Base-by-base conservation (phyloP, 208 protist genomes). In the Trypanosomatidae sp. region DNA sequence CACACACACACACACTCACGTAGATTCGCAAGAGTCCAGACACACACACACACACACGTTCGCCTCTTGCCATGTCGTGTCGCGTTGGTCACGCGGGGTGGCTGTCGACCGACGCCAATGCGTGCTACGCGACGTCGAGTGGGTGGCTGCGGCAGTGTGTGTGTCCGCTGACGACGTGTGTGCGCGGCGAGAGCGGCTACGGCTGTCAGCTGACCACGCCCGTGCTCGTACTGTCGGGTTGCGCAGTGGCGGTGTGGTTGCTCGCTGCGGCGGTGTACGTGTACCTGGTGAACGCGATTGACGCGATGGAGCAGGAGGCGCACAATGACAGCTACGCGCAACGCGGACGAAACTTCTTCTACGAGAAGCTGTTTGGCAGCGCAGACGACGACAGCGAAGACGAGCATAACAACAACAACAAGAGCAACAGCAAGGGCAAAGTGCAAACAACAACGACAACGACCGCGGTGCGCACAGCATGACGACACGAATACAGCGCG, bases 41-140 rank as follows among this genome's bases (percentile, higher is more conserved):
- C n/a, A n/a, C n/a, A n/a, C n/a, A n/a, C n/a, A n/a, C n/a, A n/a
- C n/a, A n/a, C n/a, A n/a, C n/a, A n/a, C n/a, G n/a, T n/a, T n/a
- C n/a, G n/a, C n/a, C n/a, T n/a, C n/a, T n/a, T n/a, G n/a, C n/a
- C n/a, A n/a, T n/a, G 20, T 21, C 20, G 71, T 88, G 78, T 56
- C 48, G 61, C 11, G 48, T 56, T 3, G 84, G 78, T 4, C 63
- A 61, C 24, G 27, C 23, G 1, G 43, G 56, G n/a, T 72, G 67
- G 59, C 60, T 87, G 28, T 88, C 86, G 37, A 88, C 72, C 0
- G 84, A 92, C 40, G 59, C 75, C 6, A 21, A 76, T n/a, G 76
- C 64, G 26, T 87, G 84, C 48, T 88, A 73, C 50, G 50, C 85
- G 6, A 72, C 62, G 13, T 32, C 47, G 0, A 69, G 86, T 39